Base-by-base conservation (phyloP, 106 monocot genomes). In the Dendrobium chrysotoxum region DNA sequence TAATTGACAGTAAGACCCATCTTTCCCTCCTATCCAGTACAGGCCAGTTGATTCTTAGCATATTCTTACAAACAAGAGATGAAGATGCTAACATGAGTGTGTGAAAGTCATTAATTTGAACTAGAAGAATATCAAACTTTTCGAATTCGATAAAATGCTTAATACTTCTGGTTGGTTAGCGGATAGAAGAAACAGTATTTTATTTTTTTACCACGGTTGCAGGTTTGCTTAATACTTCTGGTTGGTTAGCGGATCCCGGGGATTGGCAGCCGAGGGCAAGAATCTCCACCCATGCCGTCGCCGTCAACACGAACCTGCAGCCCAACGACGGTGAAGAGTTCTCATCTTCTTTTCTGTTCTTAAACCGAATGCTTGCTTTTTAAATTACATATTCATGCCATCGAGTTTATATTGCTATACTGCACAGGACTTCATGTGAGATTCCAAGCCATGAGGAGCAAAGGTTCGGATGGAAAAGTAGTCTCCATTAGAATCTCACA, bases 201-300 rank as follows among this genome's bases (percentile, higher is more conserved):
- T 50, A 15, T 50, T 50, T 50, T 2, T 50, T 46, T 3, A 40
- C 74, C 10, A 8, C 18, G 21, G 40, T 17, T 66, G 79, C 80
- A 95, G 92, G 72, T 7, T 72, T 98, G 75, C 39, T 92, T 67
- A 76, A 88, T 55, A 26, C 79, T 26, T 92, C 89, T 73, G 50
- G 89, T 9, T 95, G 97, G 94, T 30, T 83, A 0, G 92, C 89
- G 2, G 45, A 85, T 47, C 31, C 84, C 15, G 75, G 78, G 4
- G 97, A 98, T 38, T 92, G 87, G 89, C 94, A 92, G 87, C 94
- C 97, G 23, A 98, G 85, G 87, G 89, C 94, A 23, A 85, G 88
- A 58, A 78, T 89, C 25, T 74, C 82, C 26, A 75, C 75, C n/a
- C 85, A 89, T 75, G 92, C 86, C 20, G 97, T 95, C 6, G 94